These are phyloP conservation scores for Paraconiothyrium sp. DNA, from an alignment of 2,329 filamentous ascomycete species.

Conservation along the genomic window DNA sequence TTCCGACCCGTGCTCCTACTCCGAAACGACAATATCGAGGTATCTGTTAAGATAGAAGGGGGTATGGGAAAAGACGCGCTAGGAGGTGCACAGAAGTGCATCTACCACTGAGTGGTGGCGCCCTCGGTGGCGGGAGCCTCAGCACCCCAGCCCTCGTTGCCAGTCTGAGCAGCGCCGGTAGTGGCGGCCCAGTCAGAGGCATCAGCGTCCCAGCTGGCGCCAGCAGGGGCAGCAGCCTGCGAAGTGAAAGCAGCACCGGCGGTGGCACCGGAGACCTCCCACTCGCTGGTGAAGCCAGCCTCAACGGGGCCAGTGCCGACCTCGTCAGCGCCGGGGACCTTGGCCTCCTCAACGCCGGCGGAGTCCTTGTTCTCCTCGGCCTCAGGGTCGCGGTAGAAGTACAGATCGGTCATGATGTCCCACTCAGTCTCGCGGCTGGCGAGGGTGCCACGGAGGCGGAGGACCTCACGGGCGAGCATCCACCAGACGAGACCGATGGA, in stretches of 20 bases:
- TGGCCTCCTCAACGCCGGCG: constrained; percentile 81
- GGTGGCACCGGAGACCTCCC: constrained; percentile 77
- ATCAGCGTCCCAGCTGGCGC: constrained; percentile 72
- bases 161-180: constrained; percentile 56
- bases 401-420: constrained; percentile 99
- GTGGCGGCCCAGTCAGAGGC: constrained; percentile 75
- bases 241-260: constrained; percentile 71
- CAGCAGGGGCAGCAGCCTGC: constrained; percentile 66
- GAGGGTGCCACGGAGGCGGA: constrained; percentile 97
- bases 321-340: constrained; percentile 86
- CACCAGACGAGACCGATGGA: constrained; percentile 99
- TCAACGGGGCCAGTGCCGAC: constrained; percentile 81
- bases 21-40: constrained; percentile 31
- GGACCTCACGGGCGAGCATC: constrained; percentile 99
- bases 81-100: constrained; percentile 24
- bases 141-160: constrained; percentile 63
- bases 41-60: constrained; percentile 47
- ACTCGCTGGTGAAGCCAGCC: constrained; percentile 81
- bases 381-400: constrained; percentile 99
- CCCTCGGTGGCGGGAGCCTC: constrained; percentile 46
- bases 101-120: constrained; percentile 57
- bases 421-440: constrained; percentile 95
- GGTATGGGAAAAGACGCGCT: constrained; percentile 40
- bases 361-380: constrained; percentile 98
- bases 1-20: constrained; percentile 43